phyloP scores from a whole-genome alignment of 2,329 filamentous ascomycete genomes.

The Diaporthe humulicola region DNA sequence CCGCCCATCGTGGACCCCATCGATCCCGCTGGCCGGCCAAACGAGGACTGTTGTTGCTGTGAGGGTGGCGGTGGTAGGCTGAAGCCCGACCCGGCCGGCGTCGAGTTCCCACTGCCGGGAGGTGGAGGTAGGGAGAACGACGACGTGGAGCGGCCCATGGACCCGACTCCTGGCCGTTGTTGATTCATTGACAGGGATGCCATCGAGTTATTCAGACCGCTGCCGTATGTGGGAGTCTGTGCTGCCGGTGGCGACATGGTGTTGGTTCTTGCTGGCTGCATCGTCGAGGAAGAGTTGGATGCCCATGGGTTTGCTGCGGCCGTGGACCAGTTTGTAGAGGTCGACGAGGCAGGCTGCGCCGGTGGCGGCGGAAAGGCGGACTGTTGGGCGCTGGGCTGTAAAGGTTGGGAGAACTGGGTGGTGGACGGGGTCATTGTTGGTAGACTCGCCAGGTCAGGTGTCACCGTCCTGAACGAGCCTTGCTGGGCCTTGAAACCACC shows the following conservation, averaged over 20 bases:
- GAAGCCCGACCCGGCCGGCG: constrained; percentile 55
- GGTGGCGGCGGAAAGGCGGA: constrained; percentile 46
- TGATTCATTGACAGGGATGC: constrained; percentile 60
- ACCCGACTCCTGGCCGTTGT: constrained; percentile 52
- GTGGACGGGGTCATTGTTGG: constrained; percentile 68
- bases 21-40: constrained; percentile 42
- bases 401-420: constrained; percentile 74
- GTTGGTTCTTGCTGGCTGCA: constrained; percentile 44
- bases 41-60: constrained; percentile 40
- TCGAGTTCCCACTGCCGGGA: constrained; percentile 51
- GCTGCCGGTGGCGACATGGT: constrained; percentile 46
- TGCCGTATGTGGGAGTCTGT: constrained; percentile 51
- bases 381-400: constrained; percentile 58
- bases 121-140: constrained; percentile 73
- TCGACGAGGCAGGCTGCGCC: constrained; percentile 44
- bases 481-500: constrained; percentile 54
- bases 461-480: constrained; percentile 67
- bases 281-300: constrained; percentile 51
- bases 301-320: constrained; percentile 64
- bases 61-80: constrained; percentile 50
- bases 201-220: constrained; percentile 59
- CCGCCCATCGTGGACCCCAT: constrained; percentile 39
- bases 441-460: constrained; percentile 69
- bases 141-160: constrained; percentile 50
- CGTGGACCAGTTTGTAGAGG: constrained; percentile 66